Conservation (phyloP, 169 alveolate species). For the Theileria equi region DNA sequence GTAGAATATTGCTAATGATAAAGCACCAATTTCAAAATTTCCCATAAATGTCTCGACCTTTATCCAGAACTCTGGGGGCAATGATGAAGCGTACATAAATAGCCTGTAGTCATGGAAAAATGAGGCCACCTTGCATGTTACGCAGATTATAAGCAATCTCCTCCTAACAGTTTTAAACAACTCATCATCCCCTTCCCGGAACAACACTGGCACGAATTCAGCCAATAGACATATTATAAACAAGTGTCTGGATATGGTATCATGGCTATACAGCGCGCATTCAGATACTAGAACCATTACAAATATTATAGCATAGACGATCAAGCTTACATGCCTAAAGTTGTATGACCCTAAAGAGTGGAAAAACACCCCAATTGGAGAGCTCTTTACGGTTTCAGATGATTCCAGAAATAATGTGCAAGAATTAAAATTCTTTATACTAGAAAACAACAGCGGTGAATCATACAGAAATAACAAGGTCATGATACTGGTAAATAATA, state of each 20-base stretch:
- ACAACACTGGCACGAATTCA: slow-evolving; percentile 7
- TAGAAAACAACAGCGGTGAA: too few species aligned
- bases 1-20: slow-evolving; percentile 23
- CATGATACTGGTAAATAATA: too few species aligned
- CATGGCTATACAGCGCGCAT: slow-evolving; percentile 48
- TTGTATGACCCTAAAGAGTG: neutral
- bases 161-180: neutral
- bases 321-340: neutral
- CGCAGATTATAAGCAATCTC: neutral
- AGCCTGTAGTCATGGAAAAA: slow-evolving; percentile 23
- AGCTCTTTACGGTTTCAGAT: too few species aligned
- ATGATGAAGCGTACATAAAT: slow-evolving; percentile 8
- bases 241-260: slow-evolving; percentile 17
- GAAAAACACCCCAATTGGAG: too few species aligned
- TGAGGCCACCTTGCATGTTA: slow-evolving; percentile 18
- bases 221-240: slow-evolving; percentile 1
- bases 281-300: slow-evolving; percentile 29
- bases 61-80: slow-evolving; percentile 18
- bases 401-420: too few species aligned
- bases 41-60: slow-evolving; percentile 1
- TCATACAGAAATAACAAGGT: too few species aligned
- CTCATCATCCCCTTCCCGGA: neutral
- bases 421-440: too few species aligned
- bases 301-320: slow-evolving; percentile 7
- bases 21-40: slow-evolving; percentile 26